phyloP scores from a whole-genome alignment of 257 asterid species.

The Ilex aquifolium region DNA sequence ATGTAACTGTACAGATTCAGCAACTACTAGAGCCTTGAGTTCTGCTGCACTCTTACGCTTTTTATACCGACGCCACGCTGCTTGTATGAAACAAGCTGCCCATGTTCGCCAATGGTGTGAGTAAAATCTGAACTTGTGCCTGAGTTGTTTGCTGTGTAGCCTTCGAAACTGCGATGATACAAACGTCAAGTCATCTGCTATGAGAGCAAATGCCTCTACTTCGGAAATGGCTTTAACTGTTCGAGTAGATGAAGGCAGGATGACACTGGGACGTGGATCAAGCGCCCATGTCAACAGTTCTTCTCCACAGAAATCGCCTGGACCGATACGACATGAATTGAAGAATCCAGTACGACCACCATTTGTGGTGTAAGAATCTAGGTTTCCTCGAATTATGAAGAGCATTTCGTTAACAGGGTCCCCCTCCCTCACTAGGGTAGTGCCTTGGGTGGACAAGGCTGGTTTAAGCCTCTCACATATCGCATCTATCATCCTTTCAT shows the following conservation, averaged over 20 bases:
- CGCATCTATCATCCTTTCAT: not conserved
- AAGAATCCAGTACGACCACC: not conserved
- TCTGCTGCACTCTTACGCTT: not conserved
- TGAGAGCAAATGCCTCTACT: conserved; percentile 11
- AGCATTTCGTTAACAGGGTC: not conserved
- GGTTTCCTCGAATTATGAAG: not conserved
- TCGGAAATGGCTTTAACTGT: conserved; percentile 5
- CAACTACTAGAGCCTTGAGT: not conserved
- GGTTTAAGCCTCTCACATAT: not conserved
- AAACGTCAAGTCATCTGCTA: conserved; percentile 14
- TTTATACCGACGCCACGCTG: not conserved
- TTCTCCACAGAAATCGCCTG: conserved; percentile 15
- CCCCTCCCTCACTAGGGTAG: not conserved
- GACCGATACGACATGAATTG: not conserved
- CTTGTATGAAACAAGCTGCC: not conserved
- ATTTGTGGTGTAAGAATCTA: not conserved
- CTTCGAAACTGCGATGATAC: conserved; percentile 12
- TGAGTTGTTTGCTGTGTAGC: conserved; percentile 7
- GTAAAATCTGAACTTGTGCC: conserved; percentile 5
- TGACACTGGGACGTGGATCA: conserved; percentile 4
- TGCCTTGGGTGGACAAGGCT: not conserved
- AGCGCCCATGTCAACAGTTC: conserved; percentile 15
- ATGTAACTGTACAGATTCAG: not conserved
- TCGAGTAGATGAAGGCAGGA: conserved; percentile 11
- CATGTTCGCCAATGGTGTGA: not conserved